phyloP scores from a whole-genome alignment of 352 stramenopile species.

The Discostella stelligera region DNA sequence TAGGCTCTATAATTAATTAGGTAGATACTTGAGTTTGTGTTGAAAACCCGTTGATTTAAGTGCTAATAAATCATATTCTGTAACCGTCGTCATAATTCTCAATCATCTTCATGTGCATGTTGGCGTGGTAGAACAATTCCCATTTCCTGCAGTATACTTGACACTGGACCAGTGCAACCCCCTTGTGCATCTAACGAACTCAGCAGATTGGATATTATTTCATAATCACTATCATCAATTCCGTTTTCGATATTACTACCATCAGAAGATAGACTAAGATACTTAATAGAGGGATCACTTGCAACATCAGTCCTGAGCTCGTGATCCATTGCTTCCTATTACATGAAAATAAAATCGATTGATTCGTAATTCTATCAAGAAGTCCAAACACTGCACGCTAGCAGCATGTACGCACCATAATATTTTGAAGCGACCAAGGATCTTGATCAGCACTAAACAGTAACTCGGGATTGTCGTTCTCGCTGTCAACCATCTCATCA shows the following conservation, averaged over 20 bases:
- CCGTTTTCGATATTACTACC: constrained; percentile 14
- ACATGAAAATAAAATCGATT: constrained; percentile 17
- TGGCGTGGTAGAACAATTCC: constrained; percentile 33
- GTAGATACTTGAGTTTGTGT: no score
- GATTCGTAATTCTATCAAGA: constrained; percentile 10
- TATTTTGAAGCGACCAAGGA: constrained; percentile 29
- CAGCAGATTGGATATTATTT: constrained; percentile 59
- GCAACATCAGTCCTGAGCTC: constrained; percentile 39
- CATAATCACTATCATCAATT: constrained; percentile 16
- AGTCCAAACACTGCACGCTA: not conserved
- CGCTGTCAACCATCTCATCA: constrained; percentile 2
- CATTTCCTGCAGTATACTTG: constrained; percentile 67
- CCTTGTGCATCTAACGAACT: constrained; percentile 59
- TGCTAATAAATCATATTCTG: not conserved
- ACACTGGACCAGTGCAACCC: constrained; percentile 50
- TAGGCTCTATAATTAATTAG: not conserved
- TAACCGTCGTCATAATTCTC: not conserved
- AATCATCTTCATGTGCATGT: constrained; percentile 9
- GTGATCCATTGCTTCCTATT: constrained; percentile 63
- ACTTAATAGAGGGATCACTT: constrained; percentile 23
- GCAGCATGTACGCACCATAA: constrained; percentile 40
- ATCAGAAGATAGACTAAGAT: constrained; percentile 23
- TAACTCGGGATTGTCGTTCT: constrained; percentile 24
- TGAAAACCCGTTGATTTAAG: no score
- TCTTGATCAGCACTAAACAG: constrained; percentile 28